phyloP scores from a whole-genome alignment of 2,329 filamentous ascomycete species.

The Albophoma yamanashiensis region DNA sequence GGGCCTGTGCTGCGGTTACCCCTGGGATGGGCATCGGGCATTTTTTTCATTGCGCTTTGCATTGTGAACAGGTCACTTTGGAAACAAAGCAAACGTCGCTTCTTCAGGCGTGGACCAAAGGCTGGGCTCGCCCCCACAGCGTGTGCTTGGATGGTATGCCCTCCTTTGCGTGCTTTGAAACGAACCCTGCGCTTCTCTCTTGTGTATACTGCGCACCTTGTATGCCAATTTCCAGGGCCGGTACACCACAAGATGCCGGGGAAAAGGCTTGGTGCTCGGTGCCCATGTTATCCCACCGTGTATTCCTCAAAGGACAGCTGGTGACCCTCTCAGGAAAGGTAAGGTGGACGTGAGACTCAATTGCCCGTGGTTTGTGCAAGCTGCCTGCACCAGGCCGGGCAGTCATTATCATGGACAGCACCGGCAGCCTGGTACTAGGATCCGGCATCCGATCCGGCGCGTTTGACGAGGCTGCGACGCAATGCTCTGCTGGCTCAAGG shows the following conservation, averaged over 20 bases:
- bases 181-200: background rate
- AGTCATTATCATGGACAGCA: background rate
- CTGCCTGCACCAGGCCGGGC: background rate
- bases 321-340: background rate
- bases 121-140: background rate
- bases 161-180: background rate
- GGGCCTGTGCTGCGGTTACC: background rate
- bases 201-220: too few relatives aligned
- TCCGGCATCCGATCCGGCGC: background rate
- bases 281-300: background rate
- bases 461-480: background rate
- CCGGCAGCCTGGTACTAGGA: background rate
- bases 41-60: background rate
- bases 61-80: background rate
- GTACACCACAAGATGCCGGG: background rate
- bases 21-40: background rate
- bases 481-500: background rate
- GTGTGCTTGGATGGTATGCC: background rate
- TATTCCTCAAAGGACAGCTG: background rate
- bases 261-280: background rate
- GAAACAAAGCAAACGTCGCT: background rate
- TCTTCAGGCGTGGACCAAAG: background rate
- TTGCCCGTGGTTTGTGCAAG: background rate
- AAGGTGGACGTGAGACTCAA: background rate
- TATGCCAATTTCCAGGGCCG: background rate